phyloP scores from a whole-genome alignment of 2,329 filamentous ascomycete species.

The Aspergillus nomiae region DNA sequence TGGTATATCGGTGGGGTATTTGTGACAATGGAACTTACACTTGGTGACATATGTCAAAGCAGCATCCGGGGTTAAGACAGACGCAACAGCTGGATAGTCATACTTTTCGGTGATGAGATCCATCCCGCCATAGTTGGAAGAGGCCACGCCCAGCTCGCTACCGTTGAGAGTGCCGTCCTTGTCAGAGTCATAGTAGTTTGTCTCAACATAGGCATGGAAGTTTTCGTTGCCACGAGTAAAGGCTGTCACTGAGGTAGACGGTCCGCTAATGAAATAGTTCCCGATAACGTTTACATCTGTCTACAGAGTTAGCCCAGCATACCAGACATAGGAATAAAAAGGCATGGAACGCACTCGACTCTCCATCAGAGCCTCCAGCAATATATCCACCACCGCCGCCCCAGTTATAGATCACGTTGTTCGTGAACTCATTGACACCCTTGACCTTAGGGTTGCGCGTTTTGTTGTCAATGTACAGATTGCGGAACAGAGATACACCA shows the following conservation, averaged over 20 bases:
- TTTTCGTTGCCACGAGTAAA: slow-evolving; percentile 59
- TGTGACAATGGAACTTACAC: slow-evolving; percentile 6
- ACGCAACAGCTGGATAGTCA: slow-evolving; percentile 15
- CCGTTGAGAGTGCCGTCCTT: slow-evolving; percentile 55
- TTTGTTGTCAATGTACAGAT: slow-evolving; percentile 61
- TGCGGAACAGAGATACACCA: slow-evolving; percentile 50
- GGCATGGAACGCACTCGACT: slow-evolving; percentile 33
- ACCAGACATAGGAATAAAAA: not conserved
- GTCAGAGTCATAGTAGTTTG: slow-evolving; percentile 57
- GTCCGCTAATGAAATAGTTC: slow-evolving; percentile 61
- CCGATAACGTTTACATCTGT: slow-evolving; percentile 54
- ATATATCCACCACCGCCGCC: slow-evolving; percentile 56
- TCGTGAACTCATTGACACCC: slow-evolving; percentile 57
- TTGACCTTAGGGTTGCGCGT: slow-evolving; percentile 61
- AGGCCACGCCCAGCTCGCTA: slow-evolving; percentile 9
- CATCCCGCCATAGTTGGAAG: slow-evolving; percentile 18
- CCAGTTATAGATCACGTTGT: slow-evolving; percentile 59
- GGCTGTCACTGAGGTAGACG: slow-evolving; percentile 51
- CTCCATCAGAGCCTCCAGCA: slow-evolving; percentile 52
- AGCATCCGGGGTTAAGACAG: slow-evolving; percentile 10
- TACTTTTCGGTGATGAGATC: slow-evolving; percentile 16
- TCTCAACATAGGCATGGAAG: slow-evolving; percentile 56
- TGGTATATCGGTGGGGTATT: not conserved
- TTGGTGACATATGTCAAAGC: slow-evolving; percentile 15
- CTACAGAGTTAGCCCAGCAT: not conserved